Conservation (phyloP, 768 basidiomycete species). For the Lentinula detonsa region DNA sequence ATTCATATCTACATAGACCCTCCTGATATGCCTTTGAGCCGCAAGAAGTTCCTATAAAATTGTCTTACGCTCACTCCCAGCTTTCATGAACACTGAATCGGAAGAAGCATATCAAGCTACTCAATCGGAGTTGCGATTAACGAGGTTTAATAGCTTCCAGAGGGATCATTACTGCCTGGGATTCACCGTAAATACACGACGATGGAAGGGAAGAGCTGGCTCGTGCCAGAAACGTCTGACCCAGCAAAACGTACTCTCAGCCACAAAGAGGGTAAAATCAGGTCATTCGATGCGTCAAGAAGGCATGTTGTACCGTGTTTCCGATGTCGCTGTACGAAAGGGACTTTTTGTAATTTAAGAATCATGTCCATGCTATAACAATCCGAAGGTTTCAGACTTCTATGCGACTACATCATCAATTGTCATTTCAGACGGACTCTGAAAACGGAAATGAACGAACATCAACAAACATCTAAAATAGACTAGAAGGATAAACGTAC, state of each 20-base stretch:
- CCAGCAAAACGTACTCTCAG: neutral
- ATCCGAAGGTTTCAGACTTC: neutral
- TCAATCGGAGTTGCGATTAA: neutral
- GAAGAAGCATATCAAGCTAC: neutral
- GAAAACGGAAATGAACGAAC: constrained; percentile 1
- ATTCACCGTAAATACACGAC: neutral
- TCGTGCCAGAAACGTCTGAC: neutral
- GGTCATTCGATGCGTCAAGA: neutral
- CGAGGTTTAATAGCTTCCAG: neutral
- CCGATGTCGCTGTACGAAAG: neutral
- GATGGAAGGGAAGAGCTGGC: neutral
- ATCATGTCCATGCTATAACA: neutral
- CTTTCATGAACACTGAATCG: neutral
- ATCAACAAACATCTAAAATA: neutral
- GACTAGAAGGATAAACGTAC: constrained; percentile 36
- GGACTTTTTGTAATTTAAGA: neutral
- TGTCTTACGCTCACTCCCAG: neutral
- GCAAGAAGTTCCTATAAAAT: neutral
- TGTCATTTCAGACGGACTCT: constrained; percentile 33
- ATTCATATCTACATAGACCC: neutral
- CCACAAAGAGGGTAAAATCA: neutral
- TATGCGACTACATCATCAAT: neutral
- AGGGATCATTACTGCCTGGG: neutral
- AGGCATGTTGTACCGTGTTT: neutral
- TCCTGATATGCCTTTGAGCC: neutral